Conservation (phyloP, 257 asterid species). For the Cruciata laevipes region DNA sequence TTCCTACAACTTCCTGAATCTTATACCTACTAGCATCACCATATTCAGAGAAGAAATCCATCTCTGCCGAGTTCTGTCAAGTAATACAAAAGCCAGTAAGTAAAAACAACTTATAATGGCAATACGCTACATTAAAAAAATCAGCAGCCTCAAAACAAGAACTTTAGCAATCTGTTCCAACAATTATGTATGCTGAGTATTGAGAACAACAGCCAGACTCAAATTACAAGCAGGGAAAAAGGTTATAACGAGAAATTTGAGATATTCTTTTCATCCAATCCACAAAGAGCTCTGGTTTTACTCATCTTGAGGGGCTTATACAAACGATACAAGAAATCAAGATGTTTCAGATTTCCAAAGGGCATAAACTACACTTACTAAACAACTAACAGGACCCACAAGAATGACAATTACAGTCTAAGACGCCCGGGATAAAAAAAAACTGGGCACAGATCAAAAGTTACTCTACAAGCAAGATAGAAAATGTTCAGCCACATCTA, state of each 20-base stretch:
- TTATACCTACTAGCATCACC: conserved; percentile 83
- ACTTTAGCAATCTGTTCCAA: neutral
- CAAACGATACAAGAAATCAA: neutral
- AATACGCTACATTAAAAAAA: neutral
- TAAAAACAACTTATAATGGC: neutral
- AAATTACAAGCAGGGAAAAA: neutral
- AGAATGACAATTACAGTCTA: neutral
- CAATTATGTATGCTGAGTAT: neutral
- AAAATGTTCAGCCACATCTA: neutral
- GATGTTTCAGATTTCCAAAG: neutral
- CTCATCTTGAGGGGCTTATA: no score
- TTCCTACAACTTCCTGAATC: conserved; percentile 80
- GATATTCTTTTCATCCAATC: neutral
- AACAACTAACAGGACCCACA: neutral
- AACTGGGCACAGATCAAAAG: neutral
- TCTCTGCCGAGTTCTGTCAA: conserved; percentile 54
- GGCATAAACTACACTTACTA: neutral
- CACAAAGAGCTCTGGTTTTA: neutral
- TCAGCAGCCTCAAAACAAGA: neutral
- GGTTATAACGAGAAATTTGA: neutral
- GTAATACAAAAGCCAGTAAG: conserved; percentile 9
- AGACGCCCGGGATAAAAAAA: neutral
- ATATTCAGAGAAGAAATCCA: conserved; percentile 83
- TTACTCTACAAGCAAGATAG: neutral
- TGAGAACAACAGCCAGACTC: neutral